These are phyloP conservation scores for Leccinum boreale DNA, from an alignment of 768 basidiomycete genomes.

Conservation along the genomic window DNA sequence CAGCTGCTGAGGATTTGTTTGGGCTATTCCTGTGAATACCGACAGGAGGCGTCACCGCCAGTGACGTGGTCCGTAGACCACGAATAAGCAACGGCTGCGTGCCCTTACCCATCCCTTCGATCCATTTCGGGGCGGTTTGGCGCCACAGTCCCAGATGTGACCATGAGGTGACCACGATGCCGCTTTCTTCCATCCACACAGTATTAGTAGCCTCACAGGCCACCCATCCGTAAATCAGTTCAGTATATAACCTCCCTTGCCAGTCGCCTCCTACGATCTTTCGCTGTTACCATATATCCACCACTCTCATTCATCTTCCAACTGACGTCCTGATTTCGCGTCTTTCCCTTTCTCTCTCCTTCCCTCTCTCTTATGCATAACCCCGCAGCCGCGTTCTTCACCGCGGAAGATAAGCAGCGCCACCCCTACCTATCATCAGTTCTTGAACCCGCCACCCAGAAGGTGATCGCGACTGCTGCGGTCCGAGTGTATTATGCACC, in stretches of 20 bases:
- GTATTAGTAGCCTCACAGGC: slow-evolving; percentile 16
- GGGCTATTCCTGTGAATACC: slow-evolving; percentile 18
- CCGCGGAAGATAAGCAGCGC: slow-evolving; percentile 36
- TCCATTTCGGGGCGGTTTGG: slow-evolving; percentile 29
- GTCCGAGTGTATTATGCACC: slow-evolving; percentile 64
- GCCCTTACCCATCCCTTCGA: slow-evolving; percentile 28
- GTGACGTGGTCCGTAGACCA: slow-evolving; percentile 8
- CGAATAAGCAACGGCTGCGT: slow-evolving; percentile 19
- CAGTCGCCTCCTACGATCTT: slow-evolving; percentile 14
- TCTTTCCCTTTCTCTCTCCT: not conserved
- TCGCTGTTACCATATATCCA: slow-evolving; percentile 11
- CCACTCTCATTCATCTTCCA: slow-evolving; percentile 17
- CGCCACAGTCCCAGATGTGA: slow-evolving; percentile 30
- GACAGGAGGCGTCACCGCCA: slow-evolving; percentile 17
- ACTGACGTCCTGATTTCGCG: slow-evolving; percentile 2
- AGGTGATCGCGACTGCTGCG: slow-evolving; percentile 50
- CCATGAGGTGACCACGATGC: slow-evolving; percentile 36
- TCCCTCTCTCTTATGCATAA: slow-evolving; percentile 28
- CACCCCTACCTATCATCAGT: slow-evolving; percentile 38
- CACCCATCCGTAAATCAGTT: slow-evolving; percentile 24
- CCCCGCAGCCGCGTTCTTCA: slow-evolving; percentile 32
- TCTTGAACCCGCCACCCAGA: slow-evolving; percentile 39
- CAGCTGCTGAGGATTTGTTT: slow-evolving; percentile 13
- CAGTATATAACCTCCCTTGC: slow-evolving; percentile 30
- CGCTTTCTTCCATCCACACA: slow-evolving; percentile 27